Evolutionary conservation across 352 stramenopile genomes (phyloP).

Genomic region (Phytophthora fragariae): DNA sequence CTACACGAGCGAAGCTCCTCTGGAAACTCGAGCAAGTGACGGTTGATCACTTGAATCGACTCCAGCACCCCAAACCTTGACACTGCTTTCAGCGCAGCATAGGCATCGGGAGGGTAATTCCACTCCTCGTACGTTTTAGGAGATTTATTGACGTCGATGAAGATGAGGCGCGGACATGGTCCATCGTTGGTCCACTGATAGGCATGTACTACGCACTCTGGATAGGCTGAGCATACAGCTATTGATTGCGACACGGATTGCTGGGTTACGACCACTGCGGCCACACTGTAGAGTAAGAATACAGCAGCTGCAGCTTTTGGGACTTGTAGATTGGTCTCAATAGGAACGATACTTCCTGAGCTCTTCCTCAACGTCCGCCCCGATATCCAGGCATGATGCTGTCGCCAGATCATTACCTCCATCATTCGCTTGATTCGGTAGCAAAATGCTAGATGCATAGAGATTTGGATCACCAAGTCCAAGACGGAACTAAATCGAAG

Average conservation of each 20-base stretch:
- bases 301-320: constrained; percentile 16
- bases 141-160: constrained; percentile 29
- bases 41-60: constrained; percentile 40
- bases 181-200: constrained; percentile 15
- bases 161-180: constrained; percentile 24
- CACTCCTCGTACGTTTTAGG: constrained; percentile 33
- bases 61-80: constrained; percentile 26
- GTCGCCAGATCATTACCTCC: constrained; percentile 18
- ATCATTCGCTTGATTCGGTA: constrained; percentile 31
- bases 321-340: constrained; percentile 11
- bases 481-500: constrained; percentile 36
- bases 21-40: constrained; percentile 14
- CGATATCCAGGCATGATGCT: constrained; percentile 1
- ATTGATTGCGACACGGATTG: constrained; percentile 9
- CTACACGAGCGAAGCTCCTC: constrained; percentile 21
- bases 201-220: constrained; percentile 27
- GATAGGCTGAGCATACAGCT: constrained; percentile 9
- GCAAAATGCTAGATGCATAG: constrained; percentile 36
- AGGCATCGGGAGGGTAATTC: constrained; percentile 16
- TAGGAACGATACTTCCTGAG: background rate
- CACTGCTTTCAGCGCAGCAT: constrained; percentile 9
- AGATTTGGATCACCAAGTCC: constrained; percentile 30
- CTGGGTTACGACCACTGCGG: constrained; percentile 3
- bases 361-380: background rate
- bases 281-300: constrained; percentile 16